These are phyloP conservation scores for Volvox africanus DNA, from an alignment of 139 green algal genomes.

Conservation along the genomic window DNA sequence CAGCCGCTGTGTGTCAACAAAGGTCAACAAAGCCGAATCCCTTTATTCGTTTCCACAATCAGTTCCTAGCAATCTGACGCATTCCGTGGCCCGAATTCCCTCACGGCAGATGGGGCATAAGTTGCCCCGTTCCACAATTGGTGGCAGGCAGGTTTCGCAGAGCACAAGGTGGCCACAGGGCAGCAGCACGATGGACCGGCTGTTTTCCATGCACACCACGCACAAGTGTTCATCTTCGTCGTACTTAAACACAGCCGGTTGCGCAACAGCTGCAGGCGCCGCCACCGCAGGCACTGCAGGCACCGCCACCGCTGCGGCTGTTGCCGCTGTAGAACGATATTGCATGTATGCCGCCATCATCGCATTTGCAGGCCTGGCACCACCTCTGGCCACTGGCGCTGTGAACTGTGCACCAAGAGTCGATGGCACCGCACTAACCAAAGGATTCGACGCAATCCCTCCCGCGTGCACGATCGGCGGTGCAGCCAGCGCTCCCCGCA, in stretches of 20 bases:
- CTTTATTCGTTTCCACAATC: too few species aligned
- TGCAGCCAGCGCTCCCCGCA: not conserved
- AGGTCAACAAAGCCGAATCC: too few species aligned
- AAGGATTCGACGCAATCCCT: not conserved
- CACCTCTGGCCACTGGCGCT: too few species aligned
- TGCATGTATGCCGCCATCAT: constrained; percentile 14
- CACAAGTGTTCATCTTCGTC: constrained; percentile 48
- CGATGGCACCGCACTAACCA: not conserved
- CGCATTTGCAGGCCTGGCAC: not conserved
- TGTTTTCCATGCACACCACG: constrained; percentile 45
- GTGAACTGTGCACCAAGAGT: too few species aligned
- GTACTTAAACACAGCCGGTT: not conserved
- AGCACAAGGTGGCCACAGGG: constrained; percentile 55
- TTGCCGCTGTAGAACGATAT: not conserved
- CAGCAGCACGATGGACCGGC: constrained; percentile 40
- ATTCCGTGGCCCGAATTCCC: not conserved
- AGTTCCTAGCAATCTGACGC: too few species aligned
- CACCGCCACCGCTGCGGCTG: not conserved
- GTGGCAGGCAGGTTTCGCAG: constrained; percentile 26
- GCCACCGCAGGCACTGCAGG: not conserved
- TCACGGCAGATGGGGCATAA: constrained; percentile 39
- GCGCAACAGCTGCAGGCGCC: not conserved
- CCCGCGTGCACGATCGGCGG: not conserved
- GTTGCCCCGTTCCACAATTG: not conserved
- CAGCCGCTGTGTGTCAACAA: too few species aligned